Percentiles rank a stretch among this genome's conserved stretches.
These are phyloP conservation scores for Cinnamomum micranthum DNA, from an alignment of 164 flowering plant genomes.

Conservation along the genomic window DNA sequence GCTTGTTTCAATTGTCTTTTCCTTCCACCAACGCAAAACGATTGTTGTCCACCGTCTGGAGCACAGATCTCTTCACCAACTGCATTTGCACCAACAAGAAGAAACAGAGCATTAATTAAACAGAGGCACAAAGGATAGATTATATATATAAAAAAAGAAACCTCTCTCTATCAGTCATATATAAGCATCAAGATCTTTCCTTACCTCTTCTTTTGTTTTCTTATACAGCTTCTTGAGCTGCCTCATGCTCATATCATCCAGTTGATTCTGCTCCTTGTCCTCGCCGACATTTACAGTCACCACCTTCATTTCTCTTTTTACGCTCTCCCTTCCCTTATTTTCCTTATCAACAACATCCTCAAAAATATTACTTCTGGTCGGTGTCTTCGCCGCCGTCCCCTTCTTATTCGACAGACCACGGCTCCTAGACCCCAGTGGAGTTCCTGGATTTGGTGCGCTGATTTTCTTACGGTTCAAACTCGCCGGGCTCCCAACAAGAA, in stretches of 20 bases:
- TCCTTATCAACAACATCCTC: constrained; percentile 27
- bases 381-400: not conserved
- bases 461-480: constrained; percentile 1
- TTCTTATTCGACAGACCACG: not conserved
- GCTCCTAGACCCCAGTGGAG: not conserved
- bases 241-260: constrained; percentile 29
- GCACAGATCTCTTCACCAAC: constrained; percentile 26
- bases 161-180: no score
- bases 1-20: constrained; percentile 8
- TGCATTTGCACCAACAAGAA: not conserved
- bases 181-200: not conserved
- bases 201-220: constrained; percentile 9
- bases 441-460: not conserved
- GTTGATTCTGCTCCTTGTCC: not conserved
- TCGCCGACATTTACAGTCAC: constrained; percentile 1
- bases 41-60: constrained; percentile 34
- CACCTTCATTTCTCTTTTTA: not conserved
- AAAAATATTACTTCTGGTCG: constrained; percentile 3
- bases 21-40: constrained; percentile 2
- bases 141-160: no score
- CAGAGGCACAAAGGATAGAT: no score
- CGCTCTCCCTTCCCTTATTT: constrained; percentile 14
- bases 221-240: constrained; percentile 37
- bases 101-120: not conserved
- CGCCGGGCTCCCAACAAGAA: not conserved